Conservation (phyloP, 1,139 yeast species). For the Taphrina deformans region DNA sequence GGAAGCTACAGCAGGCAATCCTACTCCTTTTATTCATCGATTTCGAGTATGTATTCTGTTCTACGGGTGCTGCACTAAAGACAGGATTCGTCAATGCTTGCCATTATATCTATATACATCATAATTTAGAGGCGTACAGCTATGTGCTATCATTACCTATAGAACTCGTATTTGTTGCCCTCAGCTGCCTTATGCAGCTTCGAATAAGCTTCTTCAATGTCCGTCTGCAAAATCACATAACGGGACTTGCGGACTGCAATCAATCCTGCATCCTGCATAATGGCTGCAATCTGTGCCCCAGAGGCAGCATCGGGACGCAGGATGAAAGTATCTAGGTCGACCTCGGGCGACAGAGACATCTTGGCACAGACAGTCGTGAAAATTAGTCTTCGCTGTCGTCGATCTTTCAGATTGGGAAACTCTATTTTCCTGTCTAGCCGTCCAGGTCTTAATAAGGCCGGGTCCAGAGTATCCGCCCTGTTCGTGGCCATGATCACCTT, state of each 20-base stretch:
- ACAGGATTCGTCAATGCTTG: neutral
- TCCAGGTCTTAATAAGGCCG: conserved; percentile 96
- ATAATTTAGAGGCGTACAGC: neutral
- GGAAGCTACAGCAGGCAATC: too few relatives aligned
- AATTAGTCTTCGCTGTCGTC: conserved; percentile 95
- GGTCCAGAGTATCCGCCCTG: conserved; percentile 96
- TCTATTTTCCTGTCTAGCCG: conserved; percentile 97
- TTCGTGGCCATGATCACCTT: conserved; percentile 99
- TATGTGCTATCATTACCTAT: conserved; percentile 57
- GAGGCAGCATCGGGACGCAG: conserved; percentile 94
- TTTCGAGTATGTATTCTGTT: too few relatives aligned
- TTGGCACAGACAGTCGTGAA: conserved; percentile 94
- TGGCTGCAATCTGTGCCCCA: conserved; percentile 97
- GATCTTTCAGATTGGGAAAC: conserved; percentile 90
- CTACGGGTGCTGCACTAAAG: too few relatives aligned
- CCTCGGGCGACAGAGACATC: conserved; percentile 98
- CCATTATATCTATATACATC: neutral
- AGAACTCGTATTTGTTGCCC: conserved; percentile 96
- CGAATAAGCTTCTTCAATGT: conserved; percentile 95
- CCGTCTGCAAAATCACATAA: conserved; percentile 81
- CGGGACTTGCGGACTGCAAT: conserved; percentile 97
- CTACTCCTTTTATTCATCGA: too few relatives aligned
- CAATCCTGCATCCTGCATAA: conserved; percentile 99
- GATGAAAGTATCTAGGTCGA: conserved; percentile 89
- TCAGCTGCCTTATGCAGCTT: conserved; percentile 96